Conservation (phyloP, 116 monocot species). For the Zostera marina region DNA sequence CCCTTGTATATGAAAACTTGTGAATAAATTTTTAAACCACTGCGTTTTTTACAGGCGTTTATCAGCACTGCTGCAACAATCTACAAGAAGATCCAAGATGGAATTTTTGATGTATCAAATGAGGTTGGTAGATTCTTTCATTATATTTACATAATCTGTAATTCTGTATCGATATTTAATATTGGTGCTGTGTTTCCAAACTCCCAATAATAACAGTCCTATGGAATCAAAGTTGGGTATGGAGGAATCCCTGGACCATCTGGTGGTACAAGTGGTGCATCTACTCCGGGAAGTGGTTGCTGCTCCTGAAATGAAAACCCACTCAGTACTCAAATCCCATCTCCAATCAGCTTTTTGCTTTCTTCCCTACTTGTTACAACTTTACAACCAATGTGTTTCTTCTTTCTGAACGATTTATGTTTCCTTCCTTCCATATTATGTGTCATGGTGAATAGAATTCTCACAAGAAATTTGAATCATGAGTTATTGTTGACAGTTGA, state of each 20-base stretch:
- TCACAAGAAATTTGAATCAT: no score
- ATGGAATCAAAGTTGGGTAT: slow-evolving; percentile 59
- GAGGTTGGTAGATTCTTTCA: slow-evolving; percentile 29
- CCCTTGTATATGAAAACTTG: no score
- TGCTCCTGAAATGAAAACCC: slow-evolving; percentile 15
- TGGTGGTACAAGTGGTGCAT: slow-evolving; percentile 27
- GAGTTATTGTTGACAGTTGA: no score
- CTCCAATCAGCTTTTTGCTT: neutral
- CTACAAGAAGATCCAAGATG: slow-evolving; percentile 76
- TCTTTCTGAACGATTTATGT: no score
- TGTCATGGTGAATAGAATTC: no score
- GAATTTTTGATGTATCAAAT: slow-evolving; percentile 65
- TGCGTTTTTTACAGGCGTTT: slow-evolving; percentile 57
- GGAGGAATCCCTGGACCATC: slow-evolving; percentile 39
- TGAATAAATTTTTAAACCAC: no score
- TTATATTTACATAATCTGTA: no score
- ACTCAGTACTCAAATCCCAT: neutral
- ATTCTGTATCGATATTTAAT: no score
- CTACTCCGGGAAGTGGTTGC: slow-evolving; percentile 45
- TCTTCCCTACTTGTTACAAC: no score
- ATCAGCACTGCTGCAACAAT: slow-evolving; percentile 67
- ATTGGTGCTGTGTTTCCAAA: no score
- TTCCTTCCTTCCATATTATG: no score
- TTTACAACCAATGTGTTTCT: no score
- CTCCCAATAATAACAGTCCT: slow-evolving; percentile 20